Evolutionary conservation across 2,329 filamentous ascomycete genomes (phyloP).

Genomic region (Allantophomopsis cytisporea): DNA sequence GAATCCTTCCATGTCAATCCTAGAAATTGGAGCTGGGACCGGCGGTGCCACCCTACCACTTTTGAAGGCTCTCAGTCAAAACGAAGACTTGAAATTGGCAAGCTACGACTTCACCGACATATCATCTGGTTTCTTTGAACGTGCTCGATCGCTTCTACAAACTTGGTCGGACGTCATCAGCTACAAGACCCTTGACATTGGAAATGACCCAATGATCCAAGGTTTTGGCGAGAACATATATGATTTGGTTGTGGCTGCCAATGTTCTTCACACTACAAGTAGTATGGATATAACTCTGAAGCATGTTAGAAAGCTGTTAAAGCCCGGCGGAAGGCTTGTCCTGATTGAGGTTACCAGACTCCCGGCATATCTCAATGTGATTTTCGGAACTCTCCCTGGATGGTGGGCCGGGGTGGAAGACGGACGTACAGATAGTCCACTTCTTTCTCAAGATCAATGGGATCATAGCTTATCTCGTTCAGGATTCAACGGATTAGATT

Average conservation of each 20-base stretch:
- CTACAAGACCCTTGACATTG: slow-evolving; percentile 20
- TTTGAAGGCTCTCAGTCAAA: slow-evolving; percentile 1
- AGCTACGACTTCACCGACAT: slow-evolving; percentile 9
- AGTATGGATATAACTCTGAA: background rate
- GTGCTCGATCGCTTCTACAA: slow-evolving; percentile 7
- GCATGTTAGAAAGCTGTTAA: slow-evolving; percentile 13
- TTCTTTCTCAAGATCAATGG: no score
- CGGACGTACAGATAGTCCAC: no score
- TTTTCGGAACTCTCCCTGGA: no score
- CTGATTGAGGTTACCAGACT: no score
- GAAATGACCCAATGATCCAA: slow-evolving; percentile 12
- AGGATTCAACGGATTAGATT: no score
- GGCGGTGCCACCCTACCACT: slow-evolving; percentile 2
- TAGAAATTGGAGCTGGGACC: slow-evolving; percentile 4
- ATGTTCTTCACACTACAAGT: slow-evolving; percentile 20
- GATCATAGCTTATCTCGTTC: no score
- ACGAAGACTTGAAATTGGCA: background rate
- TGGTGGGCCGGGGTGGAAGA: no score
- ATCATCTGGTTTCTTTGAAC: slow-evolving; percentile 15
- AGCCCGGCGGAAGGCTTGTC: slow-evolving; percentile 13
- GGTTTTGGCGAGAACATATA: slow-evolving; percentile 16
- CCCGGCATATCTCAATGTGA: no score
- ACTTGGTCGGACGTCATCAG: slow-evolving; percentile 8
- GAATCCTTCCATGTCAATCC: slow-evolving; percentile 3
- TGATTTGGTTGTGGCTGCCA: slow-evolving; percentile 23